These are phyloP conservation scores for Neobulgaria alba DNA, from an alignment of 2,329 filamentous ascomycete species.

Conservation along the genomic window DNA sequence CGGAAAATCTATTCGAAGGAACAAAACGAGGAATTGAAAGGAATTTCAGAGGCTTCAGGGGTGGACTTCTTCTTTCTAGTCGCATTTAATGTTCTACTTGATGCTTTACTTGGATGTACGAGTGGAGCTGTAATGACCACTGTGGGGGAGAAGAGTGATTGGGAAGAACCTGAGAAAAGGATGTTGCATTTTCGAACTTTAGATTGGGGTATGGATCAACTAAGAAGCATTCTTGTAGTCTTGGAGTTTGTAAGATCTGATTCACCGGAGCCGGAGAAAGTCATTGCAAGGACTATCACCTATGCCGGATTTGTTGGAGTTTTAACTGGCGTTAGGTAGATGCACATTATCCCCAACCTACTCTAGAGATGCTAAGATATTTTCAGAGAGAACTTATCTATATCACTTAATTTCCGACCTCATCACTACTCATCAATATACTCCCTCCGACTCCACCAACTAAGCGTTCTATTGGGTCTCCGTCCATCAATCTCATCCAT, in stretches of 20 bases:
- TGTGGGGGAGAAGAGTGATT: conserved; percentile 10
- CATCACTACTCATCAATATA: conserved; percentile 35
- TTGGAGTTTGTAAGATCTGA: conserved; percentile 32
- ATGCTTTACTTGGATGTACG: conserved; percentile 57
- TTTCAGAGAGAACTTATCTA: conserved; percentile 33
- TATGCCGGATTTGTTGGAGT: conserved; percentile 45
- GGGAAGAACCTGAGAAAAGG: conserved; percentile 14
- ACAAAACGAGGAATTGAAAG: conserved; percentile 52
- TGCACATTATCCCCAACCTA: not conserved
- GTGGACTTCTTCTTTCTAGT: conserved; percentile 52
- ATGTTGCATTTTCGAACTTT: conserved; percentile 48
- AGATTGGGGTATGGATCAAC: conserved; percentile 37
- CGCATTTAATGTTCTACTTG: conserved; percentile 53
- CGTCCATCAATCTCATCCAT: conserved; percentile 44
- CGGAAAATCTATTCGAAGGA: conserved; percentile 43
- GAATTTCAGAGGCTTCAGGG: conserved; percentile 42
- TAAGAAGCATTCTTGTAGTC: conserved; percentile 32
- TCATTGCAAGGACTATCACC: conserved; percentile 39
- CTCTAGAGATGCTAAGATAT: conserved; percentile 1
- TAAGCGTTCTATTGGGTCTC: conserved; percentile 44
- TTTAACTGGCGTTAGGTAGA: conserved; percentile 40
- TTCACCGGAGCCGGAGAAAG: conserved; percentile 24
- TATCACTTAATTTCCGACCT: conserved; percentile 43
- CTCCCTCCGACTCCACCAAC: conserved; percentile 38
- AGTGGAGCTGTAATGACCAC: conserved; percentile 39